Evolutionary conservation across 1,139 yeast species (phyloP), one percentile per base, ranked within the genome.

Genomic region (Yamadazyma diospyri): DNA sequence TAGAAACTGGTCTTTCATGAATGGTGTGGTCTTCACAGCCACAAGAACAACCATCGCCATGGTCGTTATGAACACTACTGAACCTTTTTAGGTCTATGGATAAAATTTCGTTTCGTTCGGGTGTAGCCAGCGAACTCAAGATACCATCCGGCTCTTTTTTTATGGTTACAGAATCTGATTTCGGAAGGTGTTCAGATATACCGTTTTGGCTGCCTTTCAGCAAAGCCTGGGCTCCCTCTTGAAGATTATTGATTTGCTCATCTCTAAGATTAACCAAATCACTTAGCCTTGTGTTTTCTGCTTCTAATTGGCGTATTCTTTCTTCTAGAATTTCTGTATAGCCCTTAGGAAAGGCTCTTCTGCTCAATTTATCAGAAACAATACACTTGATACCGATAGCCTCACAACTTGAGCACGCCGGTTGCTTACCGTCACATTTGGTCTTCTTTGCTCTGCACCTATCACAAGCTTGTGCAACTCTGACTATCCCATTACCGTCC

Each of bases 391-490:
- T 50, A 4, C 74, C 74, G 2, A 64, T 68, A 6, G 65, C 53
- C 12, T 60, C 60, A 48, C 75, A 69, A 23, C 62, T 53, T 10
- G 70, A 60, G 42, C 74, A 69, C 5, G 57, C 41, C 1, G 81
- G 80, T 23, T 72, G 67, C 49, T 64, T 69, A n/a, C 85, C 85
- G 45, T 80, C 86, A 59, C 88, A 81, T 38, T 78, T 72, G 23
- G 81, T 77, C 59, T 85, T 85, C 53, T 85, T 85, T 29, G 88
- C 83, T 33, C 95, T 63, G 50, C 95, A 85, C 34, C 95, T 57
- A 51, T 86, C 95, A 57, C 95, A 86, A 0, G 95, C 94, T 48
- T 85, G 95, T 0, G 94, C 88, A 13, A 79, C 77, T 39, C 88
- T 58, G 36, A 73, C 74, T 1, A 64, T 57, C 23, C 64, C 61